Evolutionary conservation across 139 green algal genomes (phyloP), one percentile per base, ranked within the genome.

Genomic region (Micractinium sp.): DNA sequence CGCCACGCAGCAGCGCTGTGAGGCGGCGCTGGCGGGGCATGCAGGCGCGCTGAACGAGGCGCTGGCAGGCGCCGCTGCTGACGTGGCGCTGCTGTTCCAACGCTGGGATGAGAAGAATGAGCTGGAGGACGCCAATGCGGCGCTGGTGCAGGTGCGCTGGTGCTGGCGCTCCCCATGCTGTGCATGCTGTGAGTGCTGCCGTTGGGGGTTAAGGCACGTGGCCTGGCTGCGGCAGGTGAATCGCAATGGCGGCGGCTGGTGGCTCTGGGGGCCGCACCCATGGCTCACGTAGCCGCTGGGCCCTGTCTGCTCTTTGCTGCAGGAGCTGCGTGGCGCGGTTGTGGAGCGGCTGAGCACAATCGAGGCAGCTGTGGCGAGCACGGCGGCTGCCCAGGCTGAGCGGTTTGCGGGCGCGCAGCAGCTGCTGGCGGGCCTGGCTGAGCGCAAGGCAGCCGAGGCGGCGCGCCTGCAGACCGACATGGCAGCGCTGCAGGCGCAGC

Each of bases 91-190:
- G 22, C 83, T 93, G 35, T 93, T 93, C 41, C 7, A 41, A 25
- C 56, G 90, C 15, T 81, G 94, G 74, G 90, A 91, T 22, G 85
- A 71, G 18, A 94, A 90, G 56, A 89, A 90, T 66, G 74, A 12
- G 18, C 61, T 94, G 29, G 93, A 95, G 87, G 87, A 82, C 23
- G 66, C 31, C 73, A 95, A 95, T 79, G 13, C 35, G 14, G 71
- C n/a, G n/a, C n/a, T 90, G 53, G 89, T 90, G 76, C 61, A 89
- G 86, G 86, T 90, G 39, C 47, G 47, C 47, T 56, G 47, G 47
- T 16, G 47, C 47, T 9, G 9, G 47, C 47, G 47, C 47, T 56
- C 47, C 47, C n/a, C 47, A 9, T 56, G 47, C 47, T 56, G 47
- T 56, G 47, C 47, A 56, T 56, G 47, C 47, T 56, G 47, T 56